phyloP scores from a whole-genome alignment of 768 basidiomycete species.

The Candolleomyces eurysporus region DNA sequence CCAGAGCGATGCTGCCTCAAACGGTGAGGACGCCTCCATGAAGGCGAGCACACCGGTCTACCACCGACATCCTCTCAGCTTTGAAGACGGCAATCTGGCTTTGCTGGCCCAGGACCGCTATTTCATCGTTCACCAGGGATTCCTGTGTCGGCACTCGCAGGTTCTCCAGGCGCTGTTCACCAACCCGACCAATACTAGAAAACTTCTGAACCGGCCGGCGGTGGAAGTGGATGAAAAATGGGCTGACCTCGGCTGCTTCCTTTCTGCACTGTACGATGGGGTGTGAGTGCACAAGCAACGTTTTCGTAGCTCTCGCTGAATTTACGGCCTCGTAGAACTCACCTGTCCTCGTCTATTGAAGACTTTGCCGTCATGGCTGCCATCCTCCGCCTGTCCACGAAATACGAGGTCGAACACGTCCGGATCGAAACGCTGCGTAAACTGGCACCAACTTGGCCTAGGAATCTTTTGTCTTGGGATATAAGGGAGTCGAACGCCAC shows the following conservation, averaged over 20 bases:
- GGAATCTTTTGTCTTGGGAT: conserved; percentile 64
- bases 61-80: conserved; percentile 51
- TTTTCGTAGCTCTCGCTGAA: neutral
- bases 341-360: conserved; percentile 22
- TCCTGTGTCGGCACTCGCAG: conserved; percentile 62
- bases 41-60: conserved; percentile 19
- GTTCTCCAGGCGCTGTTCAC: conserved; percentile 43
- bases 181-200: conserved; percentile 23
- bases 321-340: conserved; percentile 32
- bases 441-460: conserved; percentile 58
- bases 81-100: conserved; percentile 69
- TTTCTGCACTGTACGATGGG: conserved; percentile 70
- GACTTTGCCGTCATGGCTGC: conserved; percentile 55
- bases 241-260: conserved; percentile 55
- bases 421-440: conserved; percentile 55
- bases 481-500: conserved; percentile 59
- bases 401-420: conserved; percentile 59
- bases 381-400: conserved; percentile 61
- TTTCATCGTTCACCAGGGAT: conserved; percentile 68
- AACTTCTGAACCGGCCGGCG: conserved; percentile 55
- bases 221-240: conserved; percentile 54
- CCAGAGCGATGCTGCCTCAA: conserved; percentile 26
- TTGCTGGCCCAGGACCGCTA: conserved; percentile 55
- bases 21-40: neutral
- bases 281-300: conserved; percentile 43